A percentile compares a stretch with the other conserved stretches of the same genome.
Conservation (phyloP, 2,329 filamentous ascomycete genomes). For the Colletotrichum theobromicola region DNA sequence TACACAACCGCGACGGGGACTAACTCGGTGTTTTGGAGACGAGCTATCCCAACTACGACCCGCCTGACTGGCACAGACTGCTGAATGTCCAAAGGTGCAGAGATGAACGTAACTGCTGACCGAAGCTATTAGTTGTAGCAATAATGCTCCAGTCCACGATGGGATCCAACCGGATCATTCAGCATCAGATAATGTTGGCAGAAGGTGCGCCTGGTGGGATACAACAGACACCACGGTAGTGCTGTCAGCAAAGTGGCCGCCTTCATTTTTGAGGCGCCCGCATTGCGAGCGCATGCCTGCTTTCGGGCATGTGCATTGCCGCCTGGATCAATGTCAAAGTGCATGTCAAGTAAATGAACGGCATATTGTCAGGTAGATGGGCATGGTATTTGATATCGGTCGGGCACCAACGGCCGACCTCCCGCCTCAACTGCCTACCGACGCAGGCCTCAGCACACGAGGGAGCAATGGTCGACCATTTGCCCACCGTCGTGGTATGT, state of each 20-base stretch:
- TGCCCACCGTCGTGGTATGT: not conserved
- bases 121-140: not conserved
- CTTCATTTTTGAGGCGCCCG: not conserved
- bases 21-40: not conserved
- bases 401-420: not conserved
- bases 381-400: not conserved
- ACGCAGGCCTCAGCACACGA: not conserved
- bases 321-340: not conserved
- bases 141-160: not conserved
- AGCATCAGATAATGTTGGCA: not conserved
- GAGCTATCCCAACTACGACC: not conserved
- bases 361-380: not conserved
- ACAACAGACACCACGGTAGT: not conserved
- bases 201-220: not conserved
- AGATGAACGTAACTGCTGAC: not conserved
- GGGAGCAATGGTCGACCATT: not conserved
- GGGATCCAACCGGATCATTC: not conserved
- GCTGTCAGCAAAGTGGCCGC: not conserved
- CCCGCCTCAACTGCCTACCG: not conserved
- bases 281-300: not conserved
- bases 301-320: not conserved
- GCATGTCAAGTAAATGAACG: not conserved
- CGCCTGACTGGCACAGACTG: not conserved
- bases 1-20: not conserved
- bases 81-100: not conserved